A percentile compares a stretch with the other conserved stretches of the same genome.
These are phyloP conservation scores for Potentilla sterilis DNA, from an alignment of 306 rosid genomes.

Conservation along the genomic window DNA sequence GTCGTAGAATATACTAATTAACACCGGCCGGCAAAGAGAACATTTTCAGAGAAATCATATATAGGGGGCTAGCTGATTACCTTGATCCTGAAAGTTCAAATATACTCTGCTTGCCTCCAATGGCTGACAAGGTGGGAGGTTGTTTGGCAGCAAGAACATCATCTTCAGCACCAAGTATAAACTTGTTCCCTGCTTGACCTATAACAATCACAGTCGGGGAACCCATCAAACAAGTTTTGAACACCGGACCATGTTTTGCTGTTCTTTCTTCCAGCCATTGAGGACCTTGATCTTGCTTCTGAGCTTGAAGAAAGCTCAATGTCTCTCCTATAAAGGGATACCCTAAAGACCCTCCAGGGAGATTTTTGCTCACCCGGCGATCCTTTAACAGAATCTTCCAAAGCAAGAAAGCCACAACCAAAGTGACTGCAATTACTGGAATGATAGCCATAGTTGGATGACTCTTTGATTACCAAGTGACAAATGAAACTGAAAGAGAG, in stretches of 20 bases:
- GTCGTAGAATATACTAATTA: no score
- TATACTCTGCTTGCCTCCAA: constrained; percentile 39
- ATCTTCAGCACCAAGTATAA: constrained; percentile 39
- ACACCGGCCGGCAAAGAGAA: not conserved
- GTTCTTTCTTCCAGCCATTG: constrained; percentile 47
- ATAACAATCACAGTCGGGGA: constrained; percentile 39
- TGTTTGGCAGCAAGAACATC: constrained; percentile 42
- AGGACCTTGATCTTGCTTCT: constrained; percentile 35
- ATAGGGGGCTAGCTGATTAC: constrained; percentile 13
- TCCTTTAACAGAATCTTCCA: constrained; percentile 31
- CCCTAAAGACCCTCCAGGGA: constrained; percentile 57
- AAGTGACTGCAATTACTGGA: constrained; percentile 31
- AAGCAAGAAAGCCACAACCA: constrained; percentile 30
- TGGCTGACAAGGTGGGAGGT: constrained; percentile 38
- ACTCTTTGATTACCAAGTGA: not conserved
- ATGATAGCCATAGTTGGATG: constrained; percentile 19
- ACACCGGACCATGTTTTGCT: constrained; percentile 39
- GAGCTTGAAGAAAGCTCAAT: constrained; percentile 37
- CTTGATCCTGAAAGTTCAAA: constrained; percentile 44
- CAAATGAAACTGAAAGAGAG: not conserved
- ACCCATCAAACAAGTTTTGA: constrained; percentile 55
- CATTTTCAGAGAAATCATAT: not conserved
- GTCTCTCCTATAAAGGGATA: constrained; percentile 56
- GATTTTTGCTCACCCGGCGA: constrained; percentile 30
- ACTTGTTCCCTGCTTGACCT: constrained; percentile 50